These are phyloP conservation scores for Clonostachys chloroleuca DNA, from an alignment of 2,329 filamentous ascomycete genomes.

Conservation along the genomic window DNA sequence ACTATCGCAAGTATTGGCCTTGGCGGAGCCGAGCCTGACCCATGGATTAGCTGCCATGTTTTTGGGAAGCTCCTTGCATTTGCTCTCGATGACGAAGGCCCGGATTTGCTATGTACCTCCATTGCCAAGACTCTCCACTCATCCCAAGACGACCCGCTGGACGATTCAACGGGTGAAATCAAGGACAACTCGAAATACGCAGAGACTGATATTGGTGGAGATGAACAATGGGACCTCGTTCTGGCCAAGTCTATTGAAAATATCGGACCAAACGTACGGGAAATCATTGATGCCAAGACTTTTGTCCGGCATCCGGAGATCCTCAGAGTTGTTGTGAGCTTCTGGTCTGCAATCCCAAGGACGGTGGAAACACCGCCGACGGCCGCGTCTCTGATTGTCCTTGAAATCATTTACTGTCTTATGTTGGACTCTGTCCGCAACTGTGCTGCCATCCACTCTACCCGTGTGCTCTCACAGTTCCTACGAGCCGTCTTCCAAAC, in stretches of 20 bases:
- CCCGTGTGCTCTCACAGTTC: slow-evolving; percentile 64
- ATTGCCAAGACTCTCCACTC: slow-evolving; percentile 25
- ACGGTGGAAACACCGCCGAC: slow-evolving; percentile 35
- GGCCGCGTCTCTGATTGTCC: slow-evolving; percentile 57
- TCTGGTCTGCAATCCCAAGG: slow-evolving; percentile 60
- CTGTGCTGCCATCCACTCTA: slow-evolving; percentile 65
- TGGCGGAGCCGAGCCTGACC: slow-evolving; percentile 61
- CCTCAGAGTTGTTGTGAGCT: slow-evolving; percentile 55
- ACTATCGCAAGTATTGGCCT: slow-evolving; percentile 64
- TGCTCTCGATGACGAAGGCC: slow-evolving; percentile 71
- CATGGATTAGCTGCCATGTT: slow-evolving; percentile 65
- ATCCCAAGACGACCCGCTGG: neutral
- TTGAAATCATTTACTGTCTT: slow-evolving; percentile 57
- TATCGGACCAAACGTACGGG: slow-evolving; percentile 33
- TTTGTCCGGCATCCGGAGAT: slow-evolving; percentile 59
- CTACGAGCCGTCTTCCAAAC: slow-evolving; percentile 56
- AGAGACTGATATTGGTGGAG: slow-evolving; percentile 16
- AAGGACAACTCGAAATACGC: neutral
- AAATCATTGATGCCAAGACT: slow-evolving; percentile 45
- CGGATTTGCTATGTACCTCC: slow-evolving; percentile 64
- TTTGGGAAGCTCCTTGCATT: slow-evolving; percentile 82
- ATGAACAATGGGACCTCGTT: slow-evolving; percentile 31
- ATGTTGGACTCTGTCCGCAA: slow-evolving; percentile 63
- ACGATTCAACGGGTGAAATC: slow-evolving; percentile 13
- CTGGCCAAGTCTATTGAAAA: slow-evolving; percentile 28